Conservation (phyloP, 306 rosid species). For the Quercus dentata region DNA sequence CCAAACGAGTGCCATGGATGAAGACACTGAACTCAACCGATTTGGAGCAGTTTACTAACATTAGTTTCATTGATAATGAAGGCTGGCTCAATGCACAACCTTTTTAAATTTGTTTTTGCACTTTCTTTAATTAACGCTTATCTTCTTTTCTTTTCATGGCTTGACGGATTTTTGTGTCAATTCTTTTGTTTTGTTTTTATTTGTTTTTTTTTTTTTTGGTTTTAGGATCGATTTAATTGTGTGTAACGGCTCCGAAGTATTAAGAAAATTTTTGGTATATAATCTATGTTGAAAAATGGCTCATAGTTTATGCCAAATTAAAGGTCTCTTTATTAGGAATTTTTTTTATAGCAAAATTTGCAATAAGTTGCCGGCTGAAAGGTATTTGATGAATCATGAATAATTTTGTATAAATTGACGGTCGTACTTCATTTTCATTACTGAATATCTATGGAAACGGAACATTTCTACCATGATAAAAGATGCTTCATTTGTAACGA, state of each 20-base stretch:
- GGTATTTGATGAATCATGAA: not conserved
- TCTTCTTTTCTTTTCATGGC: not conserved
- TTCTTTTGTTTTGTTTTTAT: too few relatives aligned
- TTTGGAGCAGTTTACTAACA: slow-evolving; percentile 20
- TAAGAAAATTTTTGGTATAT: not conserved
- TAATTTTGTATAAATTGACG: too few relatives aligned
- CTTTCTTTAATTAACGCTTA: too few relatives aligned
- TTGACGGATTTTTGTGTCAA: not conserved
- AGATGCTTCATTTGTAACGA: too few relatives aligned
- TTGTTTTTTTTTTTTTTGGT: too few relatives aligned
- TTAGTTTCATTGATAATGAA: slow-evolving; percentile 38
- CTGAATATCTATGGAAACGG: too few relatives aligned
- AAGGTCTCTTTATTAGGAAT: too few relatives aligned
- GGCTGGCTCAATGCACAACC: slow-evolving; percentile 58
- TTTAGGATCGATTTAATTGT: not conserved
- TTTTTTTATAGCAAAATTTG: too few relatives aligned
- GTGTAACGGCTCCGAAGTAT: not conserved
- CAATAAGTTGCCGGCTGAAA: not conserved
- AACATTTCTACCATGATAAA: too few relatives aligned
- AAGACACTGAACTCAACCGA: slow-evolving; percentile 28
- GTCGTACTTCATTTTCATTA: too few relatives aligned
- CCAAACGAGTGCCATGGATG: slow-evolving; percentile 53
- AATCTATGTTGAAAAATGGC: not conserved
- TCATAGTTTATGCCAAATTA: not conserved
- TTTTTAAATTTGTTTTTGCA: not conserved